Base-by-base conservation (phyloP, 2,329 filamentous ascomycete species). In the Trichoderma afroharzianum region DNA sequence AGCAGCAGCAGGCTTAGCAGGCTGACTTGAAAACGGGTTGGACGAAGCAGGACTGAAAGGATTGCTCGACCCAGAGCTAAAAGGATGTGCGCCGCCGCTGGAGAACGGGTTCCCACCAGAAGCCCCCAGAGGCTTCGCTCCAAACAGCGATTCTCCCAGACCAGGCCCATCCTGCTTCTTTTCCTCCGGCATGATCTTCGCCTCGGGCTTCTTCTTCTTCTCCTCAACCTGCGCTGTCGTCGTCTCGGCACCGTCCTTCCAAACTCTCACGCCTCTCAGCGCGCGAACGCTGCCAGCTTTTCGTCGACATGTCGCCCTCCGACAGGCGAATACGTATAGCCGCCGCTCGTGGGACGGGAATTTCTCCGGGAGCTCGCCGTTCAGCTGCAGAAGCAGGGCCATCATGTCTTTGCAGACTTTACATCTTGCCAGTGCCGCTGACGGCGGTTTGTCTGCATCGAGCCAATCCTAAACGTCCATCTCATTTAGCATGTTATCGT, bases 291-390 rank as follows among this genome's bases (percentile, higher is more conserved):
- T 95, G 1, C 96, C 96, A 24, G 91, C 87, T 77, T 94, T 95
- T 74, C 95, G 88, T 77, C 93, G 89, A 79, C 96, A 99, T 12
- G 89, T 85, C 80, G 93, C 93, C 75, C 89, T 87, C 72, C 90
- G 88, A 81, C 96, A 99, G 21, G 88, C 88, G 80, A 97, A 94
- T 14, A 99, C 86, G 78, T 98, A 98, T 21, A 99, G 80, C 73
- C 95, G 89, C 75, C 96, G 88, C 78, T 98, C 94, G 81, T 98
- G 93, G 70, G 91, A 90, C 2, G 94, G 92, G 78, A 97, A 98
- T 63, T 90, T 87, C 70, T 95, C 92, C 15, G 94, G 95, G 4
- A 98, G 87, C 79, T 98, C 94, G 77, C 90, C 95, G 81, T 99
- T 94, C 32, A 99, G 88, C 81, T 99, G 94, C 61, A 99, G 88